Conservation (phyloP, 441 rosid genomes). For the Geranium incanum region DNA sequence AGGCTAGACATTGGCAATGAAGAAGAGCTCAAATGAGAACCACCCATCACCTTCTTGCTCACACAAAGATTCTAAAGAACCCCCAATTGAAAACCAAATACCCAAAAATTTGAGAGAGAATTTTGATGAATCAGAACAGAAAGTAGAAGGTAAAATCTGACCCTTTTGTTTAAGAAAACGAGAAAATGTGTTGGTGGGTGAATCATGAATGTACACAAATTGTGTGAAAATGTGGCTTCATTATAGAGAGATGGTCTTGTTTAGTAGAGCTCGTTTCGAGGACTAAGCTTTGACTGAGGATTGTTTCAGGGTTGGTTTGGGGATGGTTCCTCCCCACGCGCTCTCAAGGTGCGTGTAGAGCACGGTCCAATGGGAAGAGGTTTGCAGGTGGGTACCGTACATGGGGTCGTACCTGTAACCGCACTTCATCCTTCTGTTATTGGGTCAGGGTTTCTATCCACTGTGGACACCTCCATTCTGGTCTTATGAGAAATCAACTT, state of each 20-base stretch:
- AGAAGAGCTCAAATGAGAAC: background rate
- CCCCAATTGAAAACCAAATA: background rate
- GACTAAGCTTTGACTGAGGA: conserved; percentile 27
- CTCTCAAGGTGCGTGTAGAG: background rate
- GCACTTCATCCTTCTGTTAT: conserved; percentile 21
- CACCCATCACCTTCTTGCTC: background rate
- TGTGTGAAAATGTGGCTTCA: background rate
- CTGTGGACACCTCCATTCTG: background rate
- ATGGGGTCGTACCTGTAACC: conserved; percentile 26
- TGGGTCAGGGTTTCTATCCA: background rate
- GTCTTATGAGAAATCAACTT: background rate
- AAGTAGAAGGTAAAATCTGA: background rate
- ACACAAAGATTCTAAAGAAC: conserved; percentile 1
- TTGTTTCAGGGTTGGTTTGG: conserved; percentile 10
- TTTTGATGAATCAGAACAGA: background rate
- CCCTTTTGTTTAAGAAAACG: background rate
- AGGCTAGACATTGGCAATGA: conserved; percentile 20
- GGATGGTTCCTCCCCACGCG: conserved; percentile 6
- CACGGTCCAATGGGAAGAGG: conserved; percentile 22
- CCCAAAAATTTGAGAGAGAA: background rate
- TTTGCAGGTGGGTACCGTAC: conserved; percentile 27
- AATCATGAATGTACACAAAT: background rate
- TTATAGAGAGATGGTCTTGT: background rate
- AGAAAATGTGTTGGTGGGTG: conserved; percentile 3
- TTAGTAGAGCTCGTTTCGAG: background rate